Base-by-base conservation (phyloP, 176 grass and related monocot genomes). In the Aegilops bicornis region DNA sequence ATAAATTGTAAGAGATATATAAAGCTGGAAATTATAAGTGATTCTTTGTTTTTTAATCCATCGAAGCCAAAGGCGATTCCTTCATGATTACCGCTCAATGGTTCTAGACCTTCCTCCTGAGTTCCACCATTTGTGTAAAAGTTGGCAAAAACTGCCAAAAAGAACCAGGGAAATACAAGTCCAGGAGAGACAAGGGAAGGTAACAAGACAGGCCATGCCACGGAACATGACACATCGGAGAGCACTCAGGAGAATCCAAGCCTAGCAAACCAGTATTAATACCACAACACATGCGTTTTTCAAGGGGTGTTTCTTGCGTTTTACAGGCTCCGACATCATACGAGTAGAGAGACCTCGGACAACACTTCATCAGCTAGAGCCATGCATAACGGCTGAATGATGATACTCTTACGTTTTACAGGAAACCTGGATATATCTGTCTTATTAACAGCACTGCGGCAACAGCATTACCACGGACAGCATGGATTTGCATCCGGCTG, bases 401-500 rank as follows among this genome's bases (percentile, higher is more conserved):
- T 48, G 30, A 84, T 48, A 42, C 39, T 42, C 39, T 42, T 42
- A 89, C 24, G 77, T 79, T 75, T 89, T 89, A 84, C 84, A 89
- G 42, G 76, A 71, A 84, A 90, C 76, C 33, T 11, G 19, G 85
- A 91, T 30, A 91, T 30, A 87, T 80, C 45, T 83, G 83, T 83
- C 85, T 89, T 87, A 87, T 84, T 89, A 90, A 92, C 88, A 89
- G 73, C 37, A 75, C 67, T 25, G 72, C 6, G 47, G 59, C 27
- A n/a, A 73, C 48, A 79, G 60, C 29, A 75, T 63, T n/a, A 68
- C 45, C 23, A 75, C 67, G 82, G 32, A 69, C 50, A 76, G 23
- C 71, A 61, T 85, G 74, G 40, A 76, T 84, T 83, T 76, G 70
- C 27, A 52, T 81, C 71, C 54, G 70, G 64, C 85, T 36, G n/a